phyloP scores from a whole-genome alignment of 2,329 filamentous ascomycete species.

The Orbilia oligospora region DNA sequence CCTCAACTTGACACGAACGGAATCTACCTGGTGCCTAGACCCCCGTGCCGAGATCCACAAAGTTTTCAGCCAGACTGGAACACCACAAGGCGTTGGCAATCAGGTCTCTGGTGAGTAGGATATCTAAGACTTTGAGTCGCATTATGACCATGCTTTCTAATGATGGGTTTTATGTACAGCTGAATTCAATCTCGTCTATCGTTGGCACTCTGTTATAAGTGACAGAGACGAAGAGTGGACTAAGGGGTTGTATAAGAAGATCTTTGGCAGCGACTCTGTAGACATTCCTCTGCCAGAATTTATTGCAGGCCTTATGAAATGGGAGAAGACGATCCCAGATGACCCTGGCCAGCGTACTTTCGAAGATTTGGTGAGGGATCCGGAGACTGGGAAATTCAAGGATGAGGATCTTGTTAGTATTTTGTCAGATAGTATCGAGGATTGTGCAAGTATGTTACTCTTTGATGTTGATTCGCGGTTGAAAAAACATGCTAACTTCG shows the following conservation, averaged over 20 bases:
- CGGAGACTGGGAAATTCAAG: conserved; percentile 71
- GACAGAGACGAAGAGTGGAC: conserved; percentile 65
- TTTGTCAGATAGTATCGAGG: conserved; percentile 74
- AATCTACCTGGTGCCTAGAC: conserved; percentile 65
- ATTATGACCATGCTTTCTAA: neutral
- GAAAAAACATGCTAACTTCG: neutral
- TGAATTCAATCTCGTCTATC: conserved; percentile 67
- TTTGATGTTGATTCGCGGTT: too few relatives aligned
- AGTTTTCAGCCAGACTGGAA: conserved; percentile 60
- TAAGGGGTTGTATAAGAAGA: conserved; percentile 63
- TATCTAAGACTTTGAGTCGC: neutral
- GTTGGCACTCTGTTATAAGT: conserved; percentile 66
- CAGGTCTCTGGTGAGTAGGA: conserved; percentile 64
- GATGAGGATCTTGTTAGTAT: conserved; percentile 74
- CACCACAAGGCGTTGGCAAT: conserved; percentile 65
- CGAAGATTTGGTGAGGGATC: conserved; percentile 70
- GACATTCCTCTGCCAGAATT: conserved; percentile 74
- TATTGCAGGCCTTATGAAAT: conserved; percentile 75
- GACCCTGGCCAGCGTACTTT: conserved; percentile 75
- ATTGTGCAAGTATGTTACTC: conserved; percentile 70
- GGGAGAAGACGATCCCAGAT: conserved; percentile 74
- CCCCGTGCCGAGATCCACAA: conserved; percentile 64
- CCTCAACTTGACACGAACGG: conserved; percentile 67
- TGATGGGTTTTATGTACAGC: conserved; percentile 46
- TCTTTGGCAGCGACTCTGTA: conserved; percentile 51